Base-by-base conservation (phyloP, 2,329 filamentous ascomycete genomes). In the Graphiopsis chlorocephala region DNA sequence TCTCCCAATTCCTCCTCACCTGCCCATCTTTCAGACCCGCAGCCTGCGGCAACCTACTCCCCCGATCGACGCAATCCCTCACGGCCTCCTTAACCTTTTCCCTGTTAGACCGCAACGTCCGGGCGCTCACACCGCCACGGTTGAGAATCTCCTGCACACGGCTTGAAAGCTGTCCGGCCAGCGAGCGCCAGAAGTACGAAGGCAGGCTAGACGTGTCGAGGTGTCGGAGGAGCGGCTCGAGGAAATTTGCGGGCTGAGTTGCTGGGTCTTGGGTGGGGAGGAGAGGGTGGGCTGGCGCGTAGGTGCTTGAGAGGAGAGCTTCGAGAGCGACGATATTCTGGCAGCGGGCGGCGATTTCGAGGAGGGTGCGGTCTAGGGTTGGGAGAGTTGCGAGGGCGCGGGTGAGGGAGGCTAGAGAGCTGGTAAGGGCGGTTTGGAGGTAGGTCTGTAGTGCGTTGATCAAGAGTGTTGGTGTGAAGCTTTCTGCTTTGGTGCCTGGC, bases 311-410 rank as follows among this genome's bases (percentile, higher is more conserved):
- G 7, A 98, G 86, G 2, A 97, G 85, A 1, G 88, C 81, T 79
- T 97, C 92, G 2, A 98, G 81, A 0, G 92, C 92, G n/a, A 96
- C 88, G 45, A 98, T 87, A 73, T 96, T 96, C 75, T 97, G 93
- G 74, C 94, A 97, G 53, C 91, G 85, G 5, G 89, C 87, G 7
- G 91, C 90, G 25, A 97, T 87, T 72, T 98, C 95, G 17, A 86
- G 82, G 1, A 98, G 83, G 0, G 92, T 90, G 60, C 92, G 86
- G 56, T 98, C 93, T 31, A 98, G 83, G 0, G 86, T 90, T 0
- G 94, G 91, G 2, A 98, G 83, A 65, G 92, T 90, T 4, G 89
- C 88, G 17, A 99, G 83, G 0, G 91, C 89, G 25, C 93, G 84
- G 1, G 90, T 84, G 11, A 99, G 82, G 0, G 88, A 85, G 14